A percentile compares a stretch with the other conserved stretches of the same genome.
Evolutionary conservation across 768 basidiomycete genomes (phyloP).

Genomic region (Scleroderma bovista): DNA sequence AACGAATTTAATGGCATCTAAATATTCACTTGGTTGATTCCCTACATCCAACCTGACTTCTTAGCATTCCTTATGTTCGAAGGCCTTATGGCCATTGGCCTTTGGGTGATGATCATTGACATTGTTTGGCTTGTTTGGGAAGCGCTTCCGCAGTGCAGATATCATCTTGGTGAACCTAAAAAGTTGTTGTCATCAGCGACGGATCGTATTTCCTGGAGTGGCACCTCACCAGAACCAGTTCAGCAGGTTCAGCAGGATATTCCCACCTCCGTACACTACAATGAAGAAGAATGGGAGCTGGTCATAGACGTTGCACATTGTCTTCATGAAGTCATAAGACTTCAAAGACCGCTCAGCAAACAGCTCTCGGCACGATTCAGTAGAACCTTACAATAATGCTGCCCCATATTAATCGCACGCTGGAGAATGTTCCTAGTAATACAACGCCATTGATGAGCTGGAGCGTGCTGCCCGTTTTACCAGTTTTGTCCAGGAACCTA

Average conservation of each 20-base stretch:
- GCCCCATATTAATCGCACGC: slow-evolving; percentile 68
- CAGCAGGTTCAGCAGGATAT: slow-evolving; percentile 60
- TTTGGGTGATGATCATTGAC: not conserved
- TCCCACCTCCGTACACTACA: slow-evolving; percentile 50
- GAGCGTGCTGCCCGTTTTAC: slow-evolving; percentile 58
- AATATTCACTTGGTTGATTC: not conserved
- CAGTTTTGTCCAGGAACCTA: slow-evolving; percentile 76
- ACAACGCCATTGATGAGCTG: slow-evolving; percentile 70
- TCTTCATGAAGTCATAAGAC: slow-evolving; percentile 64
- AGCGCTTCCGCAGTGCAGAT: slow-evolving; percentile 55
- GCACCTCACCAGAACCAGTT: slow-evolving; percentile 76
- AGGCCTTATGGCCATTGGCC: not conserved
- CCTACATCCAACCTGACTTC: not conserved
- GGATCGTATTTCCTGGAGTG: not conserved
- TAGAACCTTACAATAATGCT: slow-evolving; percentile 33
- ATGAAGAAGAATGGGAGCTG: slow-evolving; percentile 49
- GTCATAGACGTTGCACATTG: slow-evolving; percentile 49
- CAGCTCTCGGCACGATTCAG: not conserved
- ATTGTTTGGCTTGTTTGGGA: slow-evolving; percentile 29
- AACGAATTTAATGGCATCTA: not conserved
- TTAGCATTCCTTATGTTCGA: not conserved
- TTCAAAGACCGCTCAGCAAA: slow-evolving; percentile 20
- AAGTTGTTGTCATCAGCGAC: not conserved
- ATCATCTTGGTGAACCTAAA: slow-evolving; percentile 72
- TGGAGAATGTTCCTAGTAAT: slow-evolving; percentile 64